A percentile compares a stretch with the other conserved stretches of the same genome.
Conservation (phyloP, 2,329 filamentous ascomycete species). For the Talaromyces sp. region DNA sequence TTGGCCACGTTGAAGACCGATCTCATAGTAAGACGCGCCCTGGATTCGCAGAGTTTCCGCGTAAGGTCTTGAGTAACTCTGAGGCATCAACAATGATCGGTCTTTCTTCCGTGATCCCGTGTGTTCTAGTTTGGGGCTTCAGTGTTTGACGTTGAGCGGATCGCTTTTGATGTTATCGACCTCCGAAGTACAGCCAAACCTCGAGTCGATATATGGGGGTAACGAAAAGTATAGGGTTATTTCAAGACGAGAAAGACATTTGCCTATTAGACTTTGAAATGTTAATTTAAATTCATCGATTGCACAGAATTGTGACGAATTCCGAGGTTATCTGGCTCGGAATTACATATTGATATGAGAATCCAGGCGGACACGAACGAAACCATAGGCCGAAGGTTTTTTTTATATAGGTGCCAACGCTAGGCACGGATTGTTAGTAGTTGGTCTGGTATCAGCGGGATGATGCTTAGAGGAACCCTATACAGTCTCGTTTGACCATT, state of each 20-base stretch:
- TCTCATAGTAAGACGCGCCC: conserved; percentile 1
- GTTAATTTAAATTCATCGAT: neutral
- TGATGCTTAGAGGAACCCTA: too few relatives aligned
- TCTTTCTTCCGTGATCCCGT: neutral
- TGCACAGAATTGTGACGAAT: neutral
- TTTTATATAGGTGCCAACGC: neutral
- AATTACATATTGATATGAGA: neutral
- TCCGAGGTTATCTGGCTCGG: neutral
- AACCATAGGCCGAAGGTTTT: neutral
- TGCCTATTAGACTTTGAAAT: neutral
- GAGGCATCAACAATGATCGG: neutral
- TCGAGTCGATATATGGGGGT: neutral
- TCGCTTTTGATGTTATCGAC: neutral
- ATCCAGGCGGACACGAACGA: neutral
- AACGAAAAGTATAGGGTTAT: neutral
- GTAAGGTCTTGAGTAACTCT: neutral
- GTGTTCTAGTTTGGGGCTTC: neutral
- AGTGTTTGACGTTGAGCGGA: neutral
- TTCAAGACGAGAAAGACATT: neutral
- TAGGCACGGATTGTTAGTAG: too few relatives aligned
- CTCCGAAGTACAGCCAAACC: neutral
- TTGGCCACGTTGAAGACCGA: conserved; percentile 7
- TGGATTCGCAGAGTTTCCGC: neutral
- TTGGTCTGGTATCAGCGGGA: too few relatives aligned
- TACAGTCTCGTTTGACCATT: neutral